Evolutionary conservation across 331 rosid species (phyloP).

Genomic region (Pyracantha coccinea): DNA sequence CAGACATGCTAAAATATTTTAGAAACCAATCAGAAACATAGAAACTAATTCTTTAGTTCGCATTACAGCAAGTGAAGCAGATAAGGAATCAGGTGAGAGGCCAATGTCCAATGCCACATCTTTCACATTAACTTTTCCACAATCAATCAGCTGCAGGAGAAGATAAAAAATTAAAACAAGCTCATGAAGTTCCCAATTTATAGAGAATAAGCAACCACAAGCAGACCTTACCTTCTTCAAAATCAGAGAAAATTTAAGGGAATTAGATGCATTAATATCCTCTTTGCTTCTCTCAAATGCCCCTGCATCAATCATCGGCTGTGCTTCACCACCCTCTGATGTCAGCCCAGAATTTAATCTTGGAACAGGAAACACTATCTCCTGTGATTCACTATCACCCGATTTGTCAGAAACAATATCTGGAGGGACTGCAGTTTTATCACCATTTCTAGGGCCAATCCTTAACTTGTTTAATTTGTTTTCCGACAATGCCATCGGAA

Average conservation of each 20-base stretch:
- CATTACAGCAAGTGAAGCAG: conserved; percentile 68
- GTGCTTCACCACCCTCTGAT: conserved; percentile 29
- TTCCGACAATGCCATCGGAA: conserved; percentile 29
- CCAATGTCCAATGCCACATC: conserved; percentile 85
- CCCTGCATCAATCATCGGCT: conserved; percentile 26
- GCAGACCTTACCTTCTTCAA: conserved; percentile 59
- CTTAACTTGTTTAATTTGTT: conserved; percentile 25
- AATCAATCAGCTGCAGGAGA: conserved; percentile 77
- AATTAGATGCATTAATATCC: conserved; percentile 37
- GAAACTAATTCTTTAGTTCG: background rate
- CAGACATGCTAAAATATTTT: background rate
- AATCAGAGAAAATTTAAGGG: conserved; percentile 46
- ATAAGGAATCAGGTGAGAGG: conserved; percentile 59
- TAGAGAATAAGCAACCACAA: background rate
- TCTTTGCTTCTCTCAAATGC: conserved; percentile 25
- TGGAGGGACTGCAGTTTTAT: conserved; percentile 24
- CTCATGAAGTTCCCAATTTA: conserved; percentile 7
- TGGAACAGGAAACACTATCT: conserved; percentile 26
- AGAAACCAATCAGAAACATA: conserved; percentile 5
- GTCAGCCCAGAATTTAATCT: conserved; percentile 16
- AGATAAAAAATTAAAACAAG: conserved; percentile 17
- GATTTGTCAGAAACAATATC: conserved; percentile 30
- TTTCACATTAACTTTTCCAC: conserved; percentile 71
- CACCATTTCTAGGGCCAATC: conserved; percentile 43
- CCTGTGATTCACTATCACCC: conserved; percentile 33